Evolutionary conservation across 164 flowering plant genomes (phyloP).

Genomic region (Nelumbo lutea): DNA sequence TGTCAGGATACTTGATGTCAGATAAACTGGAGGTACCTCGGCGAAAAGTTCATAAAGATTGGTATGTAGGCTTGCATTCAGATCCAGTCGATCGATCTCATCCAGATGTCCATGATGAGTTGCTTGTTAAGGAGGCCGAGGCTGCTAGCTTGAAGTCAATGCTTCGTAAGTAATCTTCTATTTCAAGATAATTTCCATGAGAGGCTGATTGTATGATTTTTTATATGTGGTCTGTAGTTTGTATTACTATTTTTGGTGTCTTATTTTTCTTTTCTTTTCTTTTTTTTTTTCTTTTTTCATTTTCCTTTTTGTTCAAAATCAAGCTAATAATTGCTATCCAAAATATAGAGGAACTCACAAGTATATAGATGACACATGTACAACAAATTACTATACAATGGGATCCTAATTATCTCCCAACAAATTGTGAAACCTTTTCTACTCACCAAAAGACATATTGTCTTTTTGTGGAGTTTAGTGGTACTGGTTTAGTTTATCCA

Average conservation of each 20-base stretch:
- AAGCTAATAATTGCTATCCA: too few relatives aligned
- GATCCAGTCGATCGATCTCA: constrained; percentile 90
- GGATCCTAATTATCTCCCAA: too few relatives aligned
- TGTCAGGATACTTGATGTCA: constrained; percentile 89
- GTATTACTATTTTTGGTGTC: not conserved
- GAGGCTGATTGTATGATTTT: not conserved
- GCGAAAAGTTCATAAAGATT: constrained; percentile 74
- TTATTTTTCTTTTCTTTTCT: not conserved
- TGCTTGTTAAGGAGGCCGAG: constrained; percentile 62
- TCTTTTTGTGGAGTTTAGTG: too few relatives aligned
- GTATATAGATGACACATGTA: too few relatives aligned
- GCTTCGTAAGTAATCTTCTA: constrained; percentile 28
- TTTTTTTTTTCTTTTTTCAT: not conserved
- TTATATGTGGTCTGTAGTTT: not conserved
- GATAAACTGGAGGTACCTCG: constrained; percentile 86
- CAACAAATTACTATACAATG: too few relatives aligned
- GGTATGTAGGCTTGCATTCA: constrained; percentile 77
- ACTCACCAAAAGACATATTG: too few relatives aligned
- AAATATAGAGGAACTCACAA: too few relatives aligned
- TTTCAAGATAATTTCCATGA: not conserved
- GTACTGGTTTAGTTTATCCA: too few relatives aligned
- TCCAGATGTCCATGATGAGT: constrained; percentile 93
- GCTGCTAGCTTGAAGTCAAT: constrained; percentile 39
- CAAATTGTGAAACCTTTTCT: too few relatives aligned
- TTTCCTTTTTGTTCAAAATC: too few relatives aligned